These are phyloP conservation scores for Leucocoprinus sp. DNA, from an alignment of 768 basidiomycete genomes.

Conservation along the genomic window DNA sequence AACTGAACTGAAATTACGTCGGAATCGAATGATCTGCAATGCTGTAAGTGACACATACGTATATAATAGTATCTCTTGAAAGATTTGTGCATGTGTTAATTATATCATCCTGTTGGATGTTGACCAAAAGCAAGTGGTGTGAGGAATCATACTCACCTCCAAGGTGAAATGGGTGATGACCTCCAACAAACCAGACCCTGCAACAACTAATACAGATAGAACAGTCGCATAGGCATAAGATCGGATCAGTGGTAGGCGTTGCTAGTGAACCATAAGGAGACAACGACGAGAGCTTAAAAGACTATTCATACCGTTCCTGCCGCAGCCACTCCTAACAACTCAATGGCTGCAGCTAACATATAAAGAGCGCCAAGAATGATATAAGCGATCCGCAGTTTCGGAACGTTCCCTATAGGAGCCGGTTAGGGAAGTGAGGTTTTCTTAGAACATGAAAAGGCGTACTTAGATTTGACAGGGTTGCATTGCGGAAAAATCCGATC, in stretches of 20 bases:
- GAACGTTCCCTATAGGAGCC: slow-evolving; percentile 25
- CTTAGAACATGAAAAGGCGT: slow-evolving; percentile 18
- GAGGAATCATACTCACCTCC: slow-evolving; percentile 36
- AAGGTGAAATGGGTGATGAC: slow-evolving; percentile 57
- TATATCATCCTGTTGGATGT: slow-evolving; percentile 39
- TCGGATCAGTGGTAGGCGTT: slow-evolving; percentile 45
- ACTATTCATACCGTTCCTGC: slow-evolving; percentile 38
- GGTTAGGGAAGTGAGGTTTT: background rate
- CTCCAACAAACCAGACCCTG: slow-evolving; percentile 45
- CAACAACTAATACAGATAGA: slow-evolving; percentile 37
- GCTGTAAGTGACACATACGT: slow-evolving; percentile 22
- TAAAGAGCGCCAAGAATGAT: slow-evolving; percentile 56
- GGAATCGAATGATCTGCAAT: background rate
- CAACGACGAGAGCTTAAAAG: background rate
- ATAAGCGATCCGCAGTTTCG: slow-evolving; percentile 43
- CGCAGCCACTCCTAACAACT: slow-evolving; percentile 48
- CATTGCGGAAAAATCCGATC: slow-evolving; percentile 58
- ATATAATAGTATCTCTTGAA: slow-evolving; percentile 27
- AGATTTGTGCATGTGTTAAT: slow-evolving; percentile 45
- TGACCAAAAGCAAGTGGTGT: background rate
- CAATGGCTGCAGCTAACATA: slow-evolving; percentile 40
- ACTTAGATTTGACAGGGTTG: slow-evolving; percentile 40
- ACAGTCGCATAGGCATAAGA: slow-evolving; percentile 47
- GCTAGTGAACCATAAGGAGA: slow-evolving; percentile 38
- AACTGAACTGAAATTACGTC: slow-evolving; percentile 33